Evolutionary conservation across 208 protist species (phyloP), one percentile per base, ranked within the genome.

Genomic region (Acanthamoeba sp.): DNA sequence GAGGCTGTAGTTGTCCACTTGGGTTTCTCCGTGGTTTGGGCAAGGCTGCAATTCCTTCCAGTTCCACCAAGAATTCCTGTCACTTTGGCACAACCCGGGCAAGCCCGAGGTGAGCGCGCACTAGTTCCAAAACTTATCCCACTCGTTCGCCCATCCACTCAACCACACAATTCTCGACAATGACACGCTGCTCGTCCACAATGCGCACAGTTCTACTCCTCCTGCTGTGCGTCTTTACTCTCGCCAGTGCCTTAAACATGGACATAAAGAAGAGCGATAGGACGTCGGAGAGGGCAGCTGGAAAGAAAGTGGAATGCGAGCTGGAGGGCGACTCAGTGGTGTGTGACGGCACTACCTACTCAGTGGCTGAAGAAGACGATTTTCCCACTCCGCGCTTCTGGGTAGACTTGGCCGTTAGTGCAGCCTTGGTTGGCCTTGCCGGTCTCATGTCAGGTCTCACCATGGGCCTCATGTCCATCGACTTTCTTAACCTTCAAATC

Each of bases 361-460:
- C 76, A 0, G 27, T 20, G 27, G 29, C 76, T 4, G 76, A 84
- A 24, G 84, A 90, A 20, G 84, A 90, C 84, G 29, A 34, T 29
- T 71, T 69, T n/a, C 52, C 52, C 32, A 66, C 52, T 34, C 57
- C 84, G n/a, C 84, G 82, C 20, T 92, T 95, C 27, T 91, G 66
- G 78, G 45, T 95, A 5, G 93, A 95, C 62, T 45, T 95, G 24
- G 36, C 32, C 40, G 82, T 64, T 7, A 91, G 52, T 59, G 80
- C 50, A 0, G n/a, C n/a, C 22, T 20, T 95, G 32, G 82, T 95
- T 5, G 42, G 40, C 42, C 32, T 89, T 1, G 66, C 87, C 36
- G 88, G 87, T 2, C 42, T 96, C 16, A 97, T 96, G 95, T 96
- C 94, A 45, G 96, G 96, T 14, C 93, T 97, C 22, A 97, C 96